These are phyloP conservation scores for Thuja plicata DNA, from an alignment of 83 land plant genomes.

Conservation along the genomic window DNA sequence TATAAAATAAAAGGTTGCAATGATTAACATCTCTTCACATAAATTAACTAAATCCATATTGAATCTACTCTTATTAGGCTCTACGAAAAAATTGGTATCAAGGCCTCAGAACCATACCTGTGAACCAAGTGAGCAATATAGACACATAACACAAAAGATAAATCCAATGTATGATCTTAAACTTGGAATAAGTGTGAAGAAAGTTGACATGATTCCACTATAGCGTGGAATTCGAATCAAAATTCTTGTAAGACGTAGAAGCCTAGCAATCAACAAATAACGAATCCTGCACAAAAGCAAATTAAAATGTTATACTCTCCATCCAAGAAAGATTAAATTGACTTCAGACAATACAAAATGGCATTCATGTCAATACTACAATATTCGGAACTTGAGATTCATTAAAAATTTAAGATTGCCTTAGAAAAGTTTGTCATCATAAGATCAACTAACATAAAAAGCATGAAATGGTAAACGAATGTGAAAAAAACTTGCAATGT, in stretches of 20 bases:
- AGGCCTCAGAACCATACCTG: conserved; percentile 46
- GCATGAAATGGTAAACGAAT: background rate
- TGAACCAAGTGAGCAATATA: conserved; percentile 82
- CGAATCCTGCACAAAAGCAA: conserved; percentile 73
- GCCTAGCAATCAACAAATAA: conserved; percentile 82
- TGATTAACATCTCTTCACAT: background rate
- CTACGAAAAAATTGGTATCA: background rate
- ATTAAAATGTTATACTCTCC: background rate
- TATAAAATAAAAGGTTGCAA: background rate
- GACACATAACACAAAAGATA: conserved; percentile 78
- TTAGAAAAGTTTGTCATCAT: background rate
- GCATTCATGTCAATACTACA: background rate
- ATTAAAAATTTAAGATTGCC: background rate
- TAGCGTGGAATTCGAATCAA: conserved; percentile 70
- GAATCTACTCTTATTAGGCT: background rate
- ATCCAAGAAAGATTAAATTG: background rate
- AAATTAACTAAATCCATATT: background rate
- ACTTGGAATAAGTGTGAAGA: conserved; percentile 81
- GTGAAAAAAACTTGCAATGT: background rate
- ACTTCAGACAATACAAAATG: background rate
- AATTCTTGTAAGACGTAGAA: conserved; percentile 74
- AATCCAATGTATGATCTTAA: conserved; percentile 83
- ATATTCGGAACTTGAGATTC: background rate
- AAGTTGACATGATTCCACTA: conserved; percentile 75
- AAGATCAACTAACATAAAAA: background rate